Conservation (phyloP, 768 basidiomycete species). For the Harrya chromipes region DNA sequence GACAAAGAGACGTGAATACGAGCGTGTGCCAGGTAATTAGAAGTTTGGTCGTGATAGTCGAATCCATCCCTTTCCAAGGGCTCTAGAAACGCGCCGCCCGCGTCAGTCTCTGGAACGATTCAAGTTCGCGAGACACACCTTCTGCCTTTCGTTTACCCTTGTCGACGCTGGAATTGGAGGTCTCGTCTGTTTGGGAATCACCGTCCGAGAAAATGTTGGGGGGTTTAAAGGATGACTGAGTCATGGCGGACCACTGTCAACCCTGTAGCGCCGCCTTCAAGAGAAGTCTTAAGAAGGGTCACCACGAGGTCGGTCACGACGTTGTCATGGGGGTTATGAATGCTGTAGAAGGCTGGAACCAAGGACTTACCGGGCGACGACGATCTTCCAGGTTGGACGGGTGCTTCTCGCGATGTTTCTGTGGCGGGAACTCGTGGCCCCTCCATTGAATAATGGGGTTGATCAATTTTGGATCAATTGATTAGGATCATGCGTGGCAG, state of each 20-base stretch:
- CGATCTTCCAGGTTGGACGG: conserved; percentile 8
- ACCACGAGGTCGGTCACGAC: conserved; percentile 9
- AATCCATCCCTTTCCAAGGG: background rate
- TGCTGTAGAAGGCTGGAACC: conserved; percentile 3
- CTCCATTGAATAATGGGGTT: no score
- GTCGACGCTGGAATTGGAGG: conserved; percentile 7
- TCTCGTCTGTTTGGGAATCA: background rate
- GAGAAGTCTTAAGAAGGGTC: conserved; percentile 7
- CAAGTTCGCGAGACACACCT: conserved; percentile 2
- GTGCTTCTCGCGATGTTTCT: conserved; percentile 13
- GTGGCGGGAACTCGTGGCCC: no score
- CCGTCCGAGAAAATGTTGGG: conserved; percentile 8
- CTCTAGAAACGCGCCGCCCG: conserved; percentile 1
- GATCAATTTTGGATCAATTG: no score
- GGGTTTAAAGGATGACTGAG: conserved; percentile 3
- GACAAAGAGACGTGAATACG: background rate
- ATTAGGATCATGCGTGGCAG: no score
- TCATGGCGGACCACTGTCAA: conserved; percentile 6
- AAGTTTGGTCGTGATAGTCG: background rate
- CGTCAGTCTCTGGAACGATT: background rate
- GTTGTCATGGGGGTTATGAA: background rate
- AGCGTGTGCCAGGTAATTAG: background rate
- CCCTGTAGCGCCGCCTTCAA: background rate
- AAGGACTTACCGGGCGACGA: conserved; percentile 10
- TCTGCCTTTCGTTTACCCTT: conserved; percentile 21